Percentiles rank a stretch among this genome's conserved stretches.
phyloP scores from a whole-genome alignment of 345 rosid species.

The Aquilaria yunnanensis region DNA sequence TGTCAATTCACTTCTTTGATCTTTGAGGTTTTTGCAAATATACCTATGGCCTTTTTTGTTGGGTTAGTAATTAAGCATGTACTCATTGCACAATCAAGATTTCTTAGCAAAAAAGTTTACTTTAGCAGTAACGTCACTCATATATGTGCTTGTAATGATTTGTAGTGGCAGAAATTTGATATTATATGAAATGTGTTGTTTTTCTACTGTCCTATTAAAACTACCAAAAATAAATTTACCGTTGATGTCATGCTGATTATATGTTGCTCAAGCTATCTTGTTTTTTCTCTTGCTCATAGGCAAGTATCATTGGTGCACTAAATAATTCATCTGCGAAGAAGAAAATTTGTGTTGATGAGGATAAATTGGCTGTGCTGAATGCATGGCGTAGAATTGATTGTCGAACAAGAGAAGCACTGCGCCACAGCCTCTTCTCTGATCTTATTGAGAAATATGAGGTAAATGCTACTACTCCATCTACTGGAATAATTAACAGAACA shows the following conservation, averaged over 20 bases:
- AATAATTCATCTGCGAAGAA: constrained; percentile 34
- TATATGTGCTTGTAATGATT: neutral
- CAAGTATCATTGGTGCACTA: constrained; percentile 47
- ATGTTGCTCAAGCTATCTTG: constrained; percentile 2
- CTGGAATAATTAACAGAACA: neutral
- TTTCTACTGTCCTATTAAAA: too few species aligned
- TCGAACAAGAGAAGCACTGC: constrained; percentile 85
- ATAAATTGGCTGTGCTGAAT: constrained; percentile 61
- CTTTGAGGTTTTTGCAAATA: neutral
- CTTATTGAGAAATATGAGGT: constrained; percentile 85
- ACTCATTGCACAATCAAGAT: neutral
- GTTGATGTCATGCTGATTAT: neutral
- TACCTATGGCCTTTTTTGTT: too few species aligned
- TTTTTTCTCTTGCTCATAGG: constrained; percentile 38
- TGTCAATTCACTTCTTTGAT: too few species aligned
- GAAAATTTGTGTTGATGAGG: constrained; percentile 52
- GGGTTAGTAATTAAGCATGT: neutral
- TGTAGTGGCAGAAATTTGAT: neutral
- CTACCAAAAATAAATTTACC: too few species aligned
- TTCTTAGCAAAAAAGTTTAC: neutral
- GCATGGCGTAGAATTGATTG: constrained; percentile 81
- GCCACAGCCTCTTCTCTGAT: constrained; percentile 80
- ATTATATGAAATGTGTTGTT: neutral
- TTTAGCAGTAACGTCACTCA: neutral
- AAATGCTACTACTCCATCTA: constrained; percentile 2